Evolutionary conservation across 2,329 filamentous ascomycete species (phyloP), one percentile per base, ranked within the genome.

Genomic region (Cladophialophora bantiana): DNA sequence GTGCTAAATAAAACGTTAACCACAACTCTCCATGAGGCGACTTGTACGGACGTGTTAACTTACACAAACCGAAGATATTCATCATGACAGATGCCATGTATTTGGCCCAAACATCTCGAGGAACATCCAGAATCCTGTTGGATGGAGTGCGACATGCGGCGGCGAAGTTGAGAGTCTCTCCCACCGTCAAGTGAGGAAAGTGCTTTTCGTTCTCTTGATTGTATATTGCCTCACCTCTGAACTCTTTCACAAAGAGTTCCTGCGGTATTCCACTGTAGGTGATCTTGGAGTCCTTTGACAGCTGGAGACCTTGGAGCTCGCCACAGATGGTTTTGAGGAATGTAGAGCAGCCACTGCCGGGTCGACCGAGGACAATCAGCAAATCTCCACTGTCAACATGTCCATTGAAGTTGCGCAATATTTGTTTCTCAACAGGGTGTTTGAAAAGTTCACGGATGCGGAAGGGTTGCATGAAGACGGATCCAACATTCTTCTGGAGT

Each of bases 271-370:
- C 80, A 62, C 94, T 90, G 75, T 96, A 96, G 79, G 95, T 94
- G 75, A 96, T 88, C 69, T 91, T 88, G 0, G 90, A 89, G 10
- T 83, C 80, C 3, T 89, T 79, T 55, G 92, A 90, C 9, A 95
- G 82, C 71, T 86, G 87, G 72, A 95, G 89, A 59, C 93, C 93
- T 71, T 93, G 90, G 32, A 90, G 91, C 78, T 96, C 92, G 67
- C 93, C 92, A 7, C 92, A 88, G 71, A 96, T 87, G 0, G 91
- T 91, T 81, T 95, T 96, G 64, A 96, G 83, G 70, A 96, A 89
- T 2, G 93, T 96, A n/a, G 90, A 68, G 74, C 90, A 92, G 36
- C 89, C 89, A 4, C 87, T 83, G 0, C 89, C 90, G 0, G 90
- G 89, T 0, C 89, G 83, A 2, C 90, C 90, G 0, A 92, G 80